Evolutionary conservation across 257 asterid genomes (phyloP).

Genomic region (Ilex aquifolium): DNA sequence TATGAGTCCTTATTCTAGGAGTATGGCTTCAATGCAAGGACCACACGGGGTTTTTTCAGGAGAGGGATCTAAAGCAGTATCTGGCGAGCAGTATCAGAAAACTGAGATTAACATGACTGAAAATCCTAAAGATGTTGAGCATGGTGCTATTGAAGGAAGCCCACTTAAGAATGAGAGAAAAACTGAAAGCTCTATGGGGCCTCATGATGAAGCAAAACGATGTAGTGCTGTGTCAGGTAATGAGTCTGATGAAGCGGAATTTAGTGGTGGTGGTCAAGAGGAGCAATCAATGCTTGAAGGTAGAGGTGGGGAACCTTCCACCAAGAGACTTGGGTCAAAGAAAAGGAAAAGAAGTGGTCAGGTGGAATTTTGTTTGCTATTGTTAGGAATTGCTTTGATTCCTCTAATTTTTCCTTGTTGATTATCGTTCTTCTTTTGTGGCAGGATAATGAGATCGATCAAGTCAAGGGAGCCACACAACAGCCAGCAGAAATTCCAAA

Average conservation of each 20-base stretch:
- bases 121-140: slow-evolving; percentile 33
- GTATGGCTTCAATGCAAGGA: slow-evolving; percentile 36
- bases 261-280: slow-evolving; percentile 41
- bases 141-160: slow-evolving; percentile 31
- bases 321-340: slow-evolving; percentile 46
- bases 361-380: slow-evolving; percentile 28
- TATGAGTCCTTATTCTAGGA: slow-evolving; percentile 32
- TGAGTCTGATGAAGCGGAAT: slow-evolving; percentile 58
- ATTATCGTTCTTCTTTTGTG: slow-evolving; percentile 6
- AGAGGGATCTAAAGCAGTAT: slow-evolving; percentile 21
- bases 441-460: slow-evolving; percentile 47
- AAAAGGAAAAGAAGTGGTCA: slow-evolving; percentile 72
- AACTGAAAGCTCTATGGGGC: slow-evolving; percentile 21
- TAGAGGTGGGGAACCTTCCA: slow-evolving; percentile 31
- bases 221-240: slow-evolving; percentile 35
- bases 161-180: slow-evolving; percentile 45
- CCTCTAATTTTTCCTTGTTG: neutral
- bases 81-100: slow-evolving; percentile 18
- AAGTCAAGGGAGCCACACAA: slow-evolving; percentile 30
- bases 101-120: slow-evolving; percentile 29
- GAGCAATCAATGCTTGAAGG: slow-evolving; percentile 24
- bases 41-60: slow-evolving; percentile 34
- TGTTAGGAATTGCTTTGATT: neutral
- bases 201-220: no score
- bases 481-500: slow-evolving; percentile 30